A percentile compares a stretch with the other conserved stretches of the same genome.
Evolutionary conservation across 495 filamentous ascomycete species (phyloP).

Genomic region (Chaetomidium leptoderma): DNA sequence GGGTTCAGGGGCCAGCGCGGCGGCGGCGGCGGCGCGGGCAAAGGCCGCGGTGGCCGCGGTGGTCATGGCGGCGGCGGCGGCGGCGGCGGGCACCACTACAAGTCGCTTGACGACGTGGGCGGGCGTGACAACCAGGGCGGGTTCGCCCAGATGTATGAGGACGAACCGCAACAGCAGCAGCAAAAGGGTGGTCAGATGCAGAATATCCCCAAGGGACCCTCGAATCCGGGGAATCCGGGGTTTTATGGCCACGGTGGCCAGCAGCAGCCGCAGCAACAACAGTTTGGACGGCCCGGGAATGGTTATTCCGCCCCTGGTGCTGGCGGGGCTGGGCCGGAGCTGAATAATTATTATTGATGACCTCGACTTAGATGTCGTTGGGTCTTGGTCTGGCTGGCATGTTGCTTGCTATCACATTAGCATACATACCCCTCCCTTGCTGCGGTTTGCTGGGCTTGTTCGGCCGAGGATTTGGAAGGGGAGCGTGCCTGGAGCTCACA

Average conservation of each 20-base stretch:
- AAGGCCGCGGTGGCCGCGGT: conserved; percentile 28
- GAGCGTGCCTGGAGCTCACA: too few relatives aligned
- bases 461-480: too few relatives aligned
- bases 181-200: too few relatives aligned
- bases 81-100: conserved; percentile 33
- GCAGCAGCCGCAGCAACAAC: neutral
- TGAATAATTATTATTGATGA: conserved; percentile 27
- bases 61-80: conserved; percentile 27
- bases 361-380: too few relatives aligned
- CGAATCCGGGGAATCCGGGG: conserved; percentile 15
- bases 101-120: conserved; percentile 41
- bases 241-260: neutral
- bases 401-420: too few relatives aligned
- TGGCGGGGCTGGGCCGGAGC: conserved; percentile 13
- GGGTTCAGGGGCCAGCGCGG: conserved; percentile 26
- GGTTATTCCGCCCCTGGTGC: conserved; percentile 8
- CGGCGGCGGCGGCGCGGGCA: conserved; percentile 24
- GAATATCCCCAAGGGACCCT: conserved; percentile 18
- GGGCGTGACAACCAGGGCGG: conserved; percentile 37
- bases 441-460: too few relatives aligned
- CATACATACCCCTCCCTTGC: too few relatives aligned
- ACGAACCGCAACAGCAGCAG: conserved; percentile 24
- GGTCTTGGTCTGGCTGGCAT: too few relatives aligned
- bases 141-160: conserved; percentile 41
- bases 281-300: conserved; percentile 12